Conservation (phyloP, 805 yeast genomes). For the Spathaspora passalidarum region DNA sequence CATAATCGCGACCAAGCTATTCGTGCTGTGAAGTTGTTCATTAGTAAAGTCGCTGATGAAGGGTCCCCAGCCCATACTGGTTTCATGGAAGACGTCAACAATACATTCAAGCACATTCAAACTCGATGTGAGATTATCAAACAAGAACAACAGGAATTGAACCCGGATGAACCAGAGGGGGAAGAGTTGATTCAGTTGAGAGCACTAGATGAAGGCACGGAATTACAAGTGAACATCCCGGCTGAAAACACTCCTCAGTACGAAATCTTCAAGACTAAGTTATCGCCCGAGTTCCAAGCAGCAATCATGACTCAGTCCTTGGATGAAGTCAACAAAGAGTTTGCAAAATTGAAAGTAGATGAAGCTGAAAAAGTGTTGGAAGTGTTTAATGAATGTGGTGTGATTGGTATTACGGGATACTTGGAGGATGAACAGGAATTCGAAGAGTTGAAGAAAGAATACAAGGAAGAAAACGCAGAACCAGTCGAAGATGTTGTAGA, state of each 20-base stretch:
- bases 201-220: slow-evolving; percentile 80
- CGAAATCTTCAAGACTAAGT: slow-evolving; percentile 49
- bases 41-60: slow-evolving; percentile 54
- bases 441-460: slow-evolving; percentile 49
- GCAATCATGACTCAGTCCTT: slow-evolving; percentile 73
- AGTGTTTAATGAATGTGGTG: slow-evolving; percentile 73
- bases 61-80: slow-evolving; percentile 63
- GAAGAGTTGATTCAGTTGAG: slow-evolving; percentile 85
- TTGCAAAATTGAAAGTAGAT: slow-evolving; percentile 65
- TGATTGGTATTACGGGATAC: slow-evolving; percentile 76
- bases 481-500: slow-evolving; percentile 21
- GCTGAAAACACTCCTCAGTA: slow-evolving; percentile 51
- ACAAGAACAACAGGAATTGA: slow-evolving; percentile 41
- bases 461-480: slow-evolving; percentile 22
- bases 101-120: slow-evolving; percentile 73
- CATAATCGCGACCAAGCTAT: slow-evolving; percentile 25
- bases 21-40: slow-evolving; percentile 59
- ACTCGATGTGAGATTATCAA: slow-evolving; percentile 68
- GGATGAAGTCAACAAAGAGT: slow-evolving; percentile 79
- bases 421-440: slow-evolving; percentile 73
- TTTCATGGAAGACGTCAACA: slow-evolving; percentile 68
- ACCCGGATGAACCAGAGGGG: slow-evolving; percentile 35
- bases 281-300: slow-evolving; percentile 61
- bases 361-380: slow-evolving; percentile 81
- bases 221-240: slow-evolving; percentile 71